Evolutionary conservation across 73 alveolate genomes (phyloP).

Genomic region (Blepharisma stoltei): DNA sequence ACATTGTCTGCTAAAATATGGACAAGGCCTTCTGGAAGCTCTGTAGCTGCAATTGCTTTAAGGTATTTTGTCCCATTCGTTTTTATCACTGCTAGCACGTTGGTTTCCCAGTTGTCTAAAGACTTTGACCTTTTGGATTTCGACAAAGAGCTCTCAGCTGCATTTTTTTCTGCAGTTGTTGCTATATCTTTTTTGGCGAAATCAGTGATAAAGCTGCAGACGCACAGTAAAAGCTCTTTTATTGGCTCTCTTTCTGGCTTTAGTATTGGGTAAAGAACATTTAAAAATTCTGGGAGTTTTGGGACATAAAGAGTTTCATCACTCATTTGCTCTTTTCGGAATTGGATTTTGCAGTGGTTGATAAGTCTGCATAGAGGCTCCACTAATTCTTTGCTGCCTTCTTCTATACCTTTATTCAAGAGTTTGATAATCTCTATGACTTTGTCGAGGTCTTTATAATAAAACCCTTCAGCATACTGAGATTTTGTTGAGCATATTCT

Average conservation of each 20-base stretch:
- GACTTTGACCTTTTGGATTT: slow-evolving; percentile 63
- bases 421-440: slow-evolving; percentile 63
- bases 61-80: slow-evolving; percentile 79
- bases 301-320: slow-evolving; percentile 81
- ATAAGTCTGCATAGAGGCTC: slow-evolving; percentile 29
- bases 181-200: slow-evolving; percentile 75
- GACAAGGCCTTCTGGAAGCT: slow-evolving; percentile 81
- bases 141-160: slow-evolving; percentile 36
- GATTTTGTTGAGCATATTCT: slow-evolving; percentile 64
- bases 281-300: slow-evolving; percentile 60
- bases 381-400: slow-evolving; percentile 54
- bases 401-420: slow-evolving; percentile 57
- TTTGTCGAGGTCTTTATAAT: slow-evolving; percentile 69
- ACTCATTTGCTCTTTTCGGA: slow-evolving; percentile 65
- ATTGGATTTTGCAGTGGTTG: slow-evolving; percentile 55
- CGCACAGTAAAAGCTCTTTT: slow-evolving; percentile 37
- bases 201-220: slow-evolving; percentile 69
- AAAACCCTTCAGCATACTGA: slow-evolving; percentile 64
- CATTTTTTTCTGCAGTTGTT: slow-evolving; percentile 59
- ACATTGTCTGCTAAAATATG: slow-evolving; percentile 70
- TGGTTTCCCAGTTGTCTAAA: slow-evolving; percentile 59
- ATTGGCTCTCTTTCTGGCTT: slow-evolving; percentile 50
- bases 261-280: slow-evolving; percentile 67
- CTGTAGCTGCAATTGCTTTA: slow-evolving; percentile 63
- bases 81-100: slow-evolving; percentile 55